Evolutionary conservation across 345 rosid species (phyloP).

Genomic region (Linum tenue): DNA sequence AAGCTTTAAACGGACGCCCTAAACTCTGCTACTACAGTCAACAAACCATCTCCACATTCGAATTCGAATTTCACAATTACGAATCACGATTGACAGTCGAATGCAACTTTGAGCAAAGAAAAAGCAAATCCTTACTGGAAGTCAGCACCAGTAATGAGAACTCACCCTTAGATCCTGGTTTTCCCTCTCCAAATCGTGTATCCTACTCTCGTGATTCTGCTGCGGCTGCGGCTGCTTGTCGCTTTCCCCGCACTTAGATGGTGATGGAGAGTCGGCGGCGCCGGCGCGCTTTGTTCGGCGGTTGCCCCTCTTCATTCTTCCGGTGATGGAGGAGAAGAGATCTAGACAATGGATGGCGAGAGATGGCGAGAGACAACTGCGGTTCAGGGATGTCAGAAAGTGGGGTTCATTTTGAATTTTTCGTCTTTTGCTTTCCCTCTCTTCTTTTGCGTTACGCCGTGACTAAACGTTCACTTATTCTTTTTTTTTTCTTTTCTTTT

Average conservation of each 20-base stretch:
- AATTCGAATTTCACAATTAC: too few relatives aligned
- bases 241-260: constrained; percentile 12
- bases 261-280: constrained; percentile 27
- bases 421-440: background rate
- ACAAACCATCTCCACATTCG: background rate
- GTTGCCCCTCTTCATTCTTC: constrained; percentile 17
- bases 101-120: too few relatives aligned
- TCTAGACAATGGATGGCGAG: background rate
- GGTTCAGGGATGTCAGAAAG: background rate
- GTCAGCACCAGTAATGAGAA: too few relatives aligned
- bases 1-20: background rate
- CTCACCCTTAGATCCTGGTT: constrained; percentile 21
- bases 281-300: constrained; percentile 43
- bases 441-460: background rate
- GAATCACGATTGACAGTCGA: background rate
- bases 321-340: too few relatives aligned
- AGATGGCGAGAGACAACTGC: background rate
- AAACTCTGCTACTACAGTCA: background rate
- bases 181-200: constrained; percentile 15
- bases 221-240: background rate
- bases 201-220: constrained; percentile 7
- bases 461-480: too few relatives aligned
- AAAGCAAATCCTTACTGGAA: background rate
- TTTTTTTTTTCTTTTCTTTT: too few relatives aligned
- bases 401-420: background rate